Evolutionary conservation across 116 monocot genomes (phyloP), one percentile per base, ranked within the genome.

Genomic region (Cymodocea nodosa): DNA sequence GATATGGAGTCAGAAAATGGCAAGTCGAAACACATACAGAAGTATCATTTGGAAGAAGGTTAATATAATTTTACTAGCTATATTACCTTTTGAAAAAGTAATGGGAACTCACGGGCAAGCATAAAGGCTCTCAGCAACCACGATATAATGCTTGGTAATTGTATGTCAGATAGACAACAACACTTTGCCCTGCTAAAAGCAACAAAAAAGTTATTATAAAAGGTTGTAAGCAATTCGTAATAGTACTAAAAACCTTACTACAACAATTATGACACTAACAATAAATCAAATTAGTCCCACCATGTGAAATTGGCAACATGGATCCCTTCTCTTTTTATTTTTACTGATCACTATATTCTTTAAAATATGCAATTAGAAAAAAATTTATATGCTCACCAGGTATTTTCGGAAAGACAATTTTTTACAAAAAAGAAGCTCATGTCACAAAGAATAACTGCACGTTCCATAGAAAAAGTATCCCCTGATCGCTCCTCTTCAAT

Each of bases 371-470:
- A n/a, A 69, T 24, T 52, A 66, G 37, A 44, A 22, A 18, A 23
- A n/a, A 62, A 16, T 51, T 15, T 36, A 52, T 5, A 7, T 17
- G 36, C 70, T 77, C 49, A 93, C 93, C 84, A 80, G 60, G 70
- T 40, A 57, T 76, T 59, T 64, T 82, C 84, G 22, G 86, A 80
- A 25, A 80, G 48, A 51, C 62, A 67, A 19, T 80, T 61, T 74
- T 86, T 94, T 59, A 89, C 57, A 68, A 64, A 70, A 76, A 80
- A 79, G 65, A 81, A 75, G 59, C 89, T 82, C 74, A 89, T 76
- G 10, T 75, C 76, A 64, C 77, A 84, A 17, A 94, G 61, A 60
- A 94, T 56, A 49, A 67, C 35, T 25, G 89, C 94, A 69, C 79
- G 74, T 52, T 89, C 86, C 63, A 82, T 52, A 34, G 74, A 49